Base-by-base conservation (phyloP, 2,329 filamentous ascomycete species). In the Fusarium redolens region DNA sequence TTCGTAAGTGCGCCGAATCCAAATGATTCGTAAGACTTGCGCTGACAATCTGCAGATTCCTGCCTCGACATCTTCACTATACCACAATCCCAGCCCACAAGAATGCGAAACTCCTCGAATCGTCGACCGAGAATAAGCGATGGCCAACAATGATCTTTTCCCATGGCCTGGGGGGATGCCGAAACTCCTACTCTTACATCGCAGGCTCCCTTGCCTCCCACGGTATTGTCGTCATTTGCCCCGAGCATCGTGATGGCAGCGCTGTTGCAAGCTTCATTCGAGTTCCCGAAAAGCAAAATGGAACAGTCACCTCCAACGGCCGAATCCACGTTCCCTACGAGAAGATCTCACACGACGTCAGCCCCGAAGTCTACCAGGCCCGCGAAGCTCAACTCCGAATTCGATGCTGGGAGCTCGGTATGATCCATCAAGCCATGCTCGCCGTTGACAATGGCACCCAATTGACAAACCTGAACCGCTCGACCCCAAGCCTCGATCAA, bases 71-170 rank as follows among this genome's bases (percentile, higher is more conserved):
- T 41, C 85, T 96, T 3, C 89, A 94, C 79, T 93, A 92, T 79
- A 90, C 93, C 51, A 87, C 90, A 4, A 92, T 96, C 31, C 93
- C 93, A 10, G 92, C 90, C 31, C 86, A 90, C 73, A 91, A 93
- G 74, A 93, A 95, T 79, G 93, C 93, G 15, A 85, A 87, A 10
- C 81, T 95, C 12, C 86, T 91, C 78, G 67, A 84, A 65, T 78
- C 89, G 65, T 77, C 83, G 15, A 82, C 85, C 7, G 77, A 84
- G 7, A 82, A 84, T 65, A 83, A 85, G 62, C 85, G 90, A 83
- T 96, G 93, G 92, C 94, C 94, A 0, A 92, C 94, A 1, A 91
- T 94, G 84, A 86, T 97, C 70, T 97, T 97, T 82, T 96, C 93
- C 3, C 94, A 97, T 79, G 94, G 94, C 2, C 86, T 97, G 3